Conservation (phyloP, 1,284 basidiomycete species). For the Malassezia caprae region DNA sequence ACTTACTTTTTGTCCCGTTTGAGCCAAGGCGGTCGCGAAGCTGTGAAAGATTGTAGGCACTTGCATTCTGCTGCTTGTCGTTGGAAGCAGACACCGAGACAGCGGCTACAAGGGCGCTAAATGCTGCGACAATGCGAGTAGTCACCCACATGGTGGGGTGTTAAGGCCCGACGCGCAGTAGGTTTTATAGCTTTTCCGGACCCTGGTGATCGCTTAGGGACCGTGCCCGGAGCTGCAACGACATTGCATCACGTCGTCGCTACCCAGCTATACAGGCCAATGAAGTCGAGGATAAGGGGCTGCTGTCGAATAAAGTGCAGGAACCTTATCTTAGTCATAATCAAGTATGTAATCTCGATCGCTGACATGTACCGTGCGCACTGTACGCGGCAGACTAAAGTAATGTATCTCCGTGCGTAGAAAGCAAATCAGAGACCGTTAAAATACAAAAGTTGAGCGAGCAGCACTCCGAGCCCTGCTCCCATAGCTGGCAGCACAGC, state of each 20-base stretch:
- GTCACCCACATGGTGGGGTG: not conserved
- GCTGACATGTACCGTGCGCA: not conserved
- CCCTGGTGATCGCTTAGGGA: not conserved
- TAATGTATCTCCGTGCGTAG: not conserved
- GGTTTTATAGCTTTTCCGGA: not conserved
- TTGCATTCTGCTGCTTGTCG: not conserved
- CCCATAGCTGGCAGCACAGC: conserved; percentile 36
- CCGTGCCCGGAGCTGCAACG: not conserved
- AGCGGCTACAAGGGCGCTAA: not conserved
- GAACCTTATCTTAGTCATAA: not conserved
- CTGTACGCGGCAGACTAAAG: not conserved
- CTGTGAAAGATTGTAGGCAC: not conserved
- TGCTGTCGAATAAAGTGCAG: not conserved
- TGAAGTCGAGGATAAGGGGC: not conserved
- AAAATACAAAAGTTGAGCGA: conserved; percentile 40
- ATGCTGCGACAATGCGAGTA: not conserved
- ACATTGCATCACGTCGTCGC: not conserved
- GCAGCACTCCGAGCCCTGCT: conserved; percentile 41
- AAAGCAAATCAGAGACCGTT: not conserved
- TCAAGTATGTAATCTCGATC: not conserved
- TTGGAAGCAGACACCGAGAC: not conserved
- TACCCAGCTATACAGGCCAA: not conserved
- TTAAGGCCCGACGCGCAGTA: not conserved
- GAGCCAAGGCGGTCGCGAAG: not conserved
- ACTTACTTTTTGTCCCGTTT: not conserved